Evolutionary conservation across 805 yeast genomes (phyloP).

Genomic region (Isabelozyma heimii): DNA sequence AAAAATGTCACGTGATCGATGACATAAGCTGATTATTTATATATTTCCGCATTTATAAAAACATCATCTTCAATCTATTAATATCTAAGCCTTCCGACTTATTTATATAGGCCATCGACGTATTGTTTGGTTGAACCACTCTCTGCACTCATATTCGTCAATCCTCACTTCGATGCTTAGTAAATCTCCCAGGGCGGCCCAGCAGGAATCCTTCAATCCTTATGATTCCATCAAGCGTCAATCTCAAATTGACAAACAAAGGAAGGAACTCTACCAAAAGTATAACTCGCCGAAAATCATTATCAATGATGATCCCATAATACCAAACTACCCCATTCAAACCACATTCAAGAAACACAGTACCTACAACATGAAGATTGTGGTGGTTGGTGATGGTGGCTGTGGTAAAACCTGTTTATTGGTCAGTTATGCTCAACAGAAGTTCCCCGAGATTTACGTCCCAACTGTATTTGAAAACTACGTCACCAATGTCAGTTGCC

Average conservation of each 20-base stretch:
- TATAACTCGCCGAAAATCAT: constrained; percentile 23
- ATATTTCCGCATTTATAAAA: neutral
- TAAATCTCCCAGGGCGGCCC: constrained; percentile 3
- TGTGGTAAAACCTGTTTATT: constrained; percentile 86
- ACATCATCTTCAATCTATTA: neutral
- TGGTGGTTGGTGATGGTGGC: constrained; percentile 87
- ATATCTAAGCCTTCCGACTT: neutral
- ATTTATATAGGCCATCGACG: neutral
- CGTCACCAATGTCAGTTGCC: constrained; percentile 58
- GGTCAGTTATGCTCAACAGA: constrained; percentile 63
- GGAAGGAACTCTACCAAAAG: constrained; percentile 18
- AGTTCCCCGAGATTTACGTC: constrained; percentile 69
- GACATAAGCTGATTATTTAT: neutral
- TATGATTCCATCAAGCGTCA: constrained; percentile 23
- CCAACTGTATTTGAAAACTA: constrained; percentile 86
- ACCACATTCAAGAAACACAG: constrained; percentile 17
- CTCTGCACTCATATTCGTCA: constrained; percentile 4
- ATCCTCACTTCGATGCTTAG: constrained; percentile 5
- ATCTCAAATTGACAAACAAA: constrained; percentile 16
- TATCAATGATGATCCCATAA: constrained; percentile 34
- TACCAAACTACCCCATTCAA: constrained; percentile 33
- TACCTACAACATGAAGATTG: constrained; percentile 49
- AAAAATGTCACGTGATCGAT: neutral
- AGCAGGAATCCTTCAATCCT: constrained; percentile 17
- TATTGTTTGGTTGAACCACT: too few relatives aligned